Evolutionary conservation across 192 early-diverging fungal genomes (phyloP), one percentile per base, ranked within the genome.

Genomic region (Coemansia sp.): DNA sequence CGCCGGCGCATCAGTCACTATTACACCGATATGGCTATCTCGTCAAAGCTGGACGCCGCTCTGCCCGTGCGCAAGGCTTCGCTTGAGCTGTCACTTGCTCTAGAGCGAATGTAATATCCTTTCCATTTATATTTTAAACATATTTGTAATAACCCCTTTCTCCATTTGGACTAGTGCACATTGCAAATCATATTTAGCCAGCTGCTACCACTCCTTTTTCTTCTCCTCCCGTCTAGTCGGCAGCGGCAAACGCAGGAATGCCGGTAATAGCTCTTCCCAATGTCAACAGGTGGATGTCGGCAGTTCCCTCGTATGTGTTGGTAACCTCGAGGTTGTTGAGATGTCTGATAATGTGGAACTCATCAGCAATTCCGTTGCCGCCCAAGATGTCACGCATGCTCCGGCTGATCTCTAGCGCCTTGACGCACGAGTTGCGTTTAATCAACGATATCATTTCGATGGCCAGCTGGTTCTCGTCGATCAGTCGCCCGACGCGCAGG

Each of bases 271-370:
- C 95, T 35, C 90, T 78, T 18, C 94, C 95, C 19, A 98, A 64
- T 51, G 96, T 95, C 53, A 98, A 72, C 13, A 93, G 84, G 60
- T 98, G 95, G 25, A 98, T 85, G 69, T 97, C 94, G 51, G 95
- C 88, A 0, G 94, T 98, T 26, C 93, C 95, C 71, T 98, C 95
- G 63, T 98, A 98, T 1, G 95, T 98, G 73, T 94, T 94, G 33
- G 90, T 89, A 26, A 90, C 88, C 53, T 93, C 91, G 17, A 97
- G 80, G 72, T 97, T 97, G 68, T 85, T 88, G 42, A 90, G 83
- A 54, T 97, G 93, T 33, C 93, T 81, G 62, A 98, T 98, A 48
- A 98, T 91, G 58, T 93, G 90, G 81, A 94, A 98, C 69, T 97
- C 94, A 65, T 94, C 94, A 39, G 83, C 84, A 60, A 97, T 92